Evolutionary conservation across 768 basidiomycete species (phyloP).

Genomic region (Termitomyces sp.): DNA sequence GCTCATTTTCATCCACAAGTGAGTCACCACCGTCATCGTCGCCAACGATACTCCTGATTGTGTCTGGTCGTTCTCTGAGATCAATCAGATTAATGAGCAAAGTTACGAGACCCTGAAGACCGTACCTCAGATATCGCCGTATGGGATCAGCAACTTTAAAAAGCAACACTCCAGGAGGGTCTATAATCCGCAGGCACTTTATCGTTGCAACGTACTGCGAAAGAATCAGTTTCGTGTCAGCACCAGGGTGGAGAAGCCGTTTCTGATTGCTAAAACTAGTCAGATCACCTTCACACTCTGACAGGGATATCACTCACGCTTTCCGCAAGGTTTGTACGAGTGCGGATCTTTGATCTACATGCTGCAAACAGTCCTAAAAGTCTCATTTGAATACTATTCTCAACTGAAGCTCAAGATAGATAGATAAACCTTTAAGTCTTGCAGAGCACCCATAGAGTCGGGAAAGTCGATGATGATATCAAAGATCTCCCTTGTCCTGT

Average conservation of each 20-base stretch:
- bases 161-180: constrained; percentile 88
- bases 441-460: constrained; percentile 76
- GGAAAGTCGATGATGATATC: constrained; percentile 96
- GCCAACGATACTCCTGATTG: constrained; percentile 90
- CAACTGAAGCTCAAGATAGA: neutral
- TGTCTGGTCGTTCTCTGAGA: constrained; percentile 78
- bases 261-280: constrained; percentile 59
- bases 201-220: constrained; percentile 91
- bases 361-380: constrained; percentile 62
- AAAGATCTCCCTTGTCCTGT: constrained; percentile 79
- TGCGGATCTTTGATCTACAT: constrained; percentile 73
- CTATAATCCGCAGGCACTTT: constrained; percentile 82
- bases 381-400: neutral
- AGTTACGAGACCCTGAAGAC: neutral
- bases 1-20: constrained; percentile 80
- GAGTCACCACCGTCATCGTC: constrained; percentile 79
- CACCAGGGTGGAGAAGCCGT: constrained; percentile 92
- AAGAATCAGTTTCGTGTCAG: constrained; percentile 89
- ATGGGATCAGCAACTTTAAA: constrained; percentile 95
- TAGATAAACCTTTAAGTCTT: constrained; percentile 80
- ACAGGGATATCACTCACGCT: constrained; percentile 47
- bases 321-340: constrained; percentile 75
- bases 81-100: neutral
- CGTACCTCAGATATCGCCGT: constrained; percentile 78
- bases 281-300: neutral